Evolutionary conservation across 1,139 yeast genomes (phyloP).

Genomic region (Kodamaea alishanica): DNA sequence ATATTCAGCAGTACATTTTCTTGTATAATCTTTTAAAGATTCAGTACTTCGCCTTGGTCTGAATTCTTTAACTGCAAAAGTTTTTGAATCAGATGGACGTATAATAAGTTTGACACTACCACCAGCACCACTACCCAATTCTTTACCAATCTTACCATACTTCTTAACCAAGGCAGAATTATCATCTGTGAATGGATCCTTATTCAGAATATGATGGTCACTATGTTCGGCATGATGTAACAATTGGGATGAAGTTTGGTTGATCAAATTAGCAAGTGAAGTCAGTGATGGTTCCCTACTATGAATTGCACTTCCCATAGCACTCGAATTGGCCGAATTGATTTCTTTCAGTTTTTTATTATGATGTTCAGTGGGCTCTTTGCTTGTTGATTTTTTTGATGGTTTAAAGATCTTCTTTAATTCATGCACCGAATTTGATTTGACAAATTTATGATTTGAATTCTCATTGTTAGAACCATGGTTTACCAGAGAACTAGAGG

Average conservation of each 20-base stretch:
- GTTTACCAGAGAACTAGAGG: conserved; percentile 2
- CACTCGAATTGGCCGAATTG: conserved; percentile 3
- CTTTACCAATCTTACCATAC: conserved; percentile 86
- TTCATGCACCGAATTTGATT: conserved; percentile 40
- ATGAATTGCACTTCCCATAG: conserved; percentile 13
- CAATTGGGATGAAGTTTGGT: conserved; percentile 43
- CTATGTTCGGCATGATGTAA: conserved; percentile 37
- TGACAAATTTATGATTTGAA: conserved; percentile 29
- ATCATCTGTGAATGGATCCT: conserved; percentile 46
- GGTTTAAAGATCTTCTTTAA: conserved; percentile 42
- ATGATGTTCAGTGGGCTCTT: conserved; percentile 1
- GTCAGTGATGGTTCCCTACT: conserved; percentile 39
- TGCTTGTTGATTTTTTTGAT: conserved; percentile 24
- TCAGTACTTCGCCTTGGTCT: conserved; percentile 83
- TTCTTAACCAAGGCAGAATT: conserved; percentile 73
- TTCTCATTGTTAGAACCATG: conserved; percentile 24
- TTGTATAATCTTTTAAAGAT: conserved; percentile 81
- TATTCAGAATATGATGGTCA: conserved; percentile 19
- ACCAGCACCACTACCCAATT: conserved; percentile 96
- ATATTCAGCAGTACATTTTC: conserved; percentile 95
- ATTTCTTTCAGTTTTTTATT: conserved; percentile 2
- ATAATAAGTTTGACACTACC: conserved; percentile 88
- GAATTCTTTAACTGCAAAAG: conserved; percentile 96
- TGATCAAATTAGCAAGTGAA: conserved; percentile 41
- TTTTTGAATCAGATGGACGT: conserved; percentile 74